Evolutionary conservation across 768 basidiomycete genomes (phyloP).

Genomic region (Agrocybe chaxingu): DNA sequence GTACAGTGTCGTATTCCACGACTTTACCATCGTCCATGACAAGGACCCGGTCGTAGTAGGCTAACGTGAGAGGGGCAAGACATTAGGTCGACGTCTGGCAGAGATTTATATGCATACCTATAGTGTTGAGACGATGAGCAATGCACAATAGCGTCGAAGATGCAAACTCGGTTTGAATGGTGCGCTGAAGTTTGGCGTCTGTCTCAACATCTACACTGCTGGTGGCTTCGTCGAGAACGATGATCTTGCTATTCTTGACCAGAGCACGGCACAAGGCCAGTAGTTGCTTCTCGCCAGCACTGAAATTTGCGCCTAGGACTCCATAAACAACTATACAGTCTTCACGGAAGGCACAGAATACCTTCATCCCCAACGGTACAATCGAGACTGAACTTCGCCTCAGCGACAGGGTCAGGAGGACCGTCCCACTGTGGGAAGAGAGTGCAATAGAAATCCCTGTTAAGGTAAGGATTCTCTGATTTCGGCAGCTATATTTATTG

Average conservation of each 20-base stretch:
- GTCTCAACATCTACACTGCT: conserved; percentile 63
- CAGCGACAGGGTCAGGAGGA: conserved; percentile 37
- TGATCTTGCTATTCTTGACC: conserved; percentile 56
- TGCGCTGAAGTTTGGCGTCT: conserved; percentile 58
- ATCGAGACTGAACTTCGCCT: conserved; percentile 67
- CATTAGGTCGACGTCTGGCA: background rate
- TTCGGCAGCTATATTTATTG: no score
- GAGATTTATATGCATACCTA: conserved; percentile 30
- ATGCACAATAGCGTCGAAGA: conserved; percentile 53
- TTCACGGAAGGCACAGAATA: conserved; percentile 11
- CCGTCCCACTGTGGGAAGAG: no score
- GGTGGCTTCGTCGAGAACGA: conserved; percentile 62
- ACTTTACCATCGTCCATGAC: conserved; percentile 71
- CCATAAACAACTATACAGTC: conserved; percentile 52
- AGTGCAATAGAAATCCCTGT: no score
- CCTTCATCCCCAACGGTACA: conserved; percentile 61
- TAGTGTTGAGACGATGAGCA: conserved; percentile 57
- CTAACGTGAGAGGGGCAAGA: conserved; percentile 20
- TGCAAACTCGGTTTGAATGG: conserved; percentile 61
- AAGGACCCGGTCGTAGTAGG: conserved; percentile 67
- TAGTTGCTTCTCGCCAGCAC: conserved; percentile 65
- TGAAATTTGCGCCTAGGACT: conserved; percentile 51
- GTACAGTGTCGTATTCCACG: conserved; percentile 73
- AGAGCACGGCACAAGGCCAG: conserved; percentile 60
- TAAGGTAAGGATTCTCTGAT: no score